phyloP scores from a whole-genome alignment of 768 basidiomycete genomes.

The Calvatia gigantea region DNA sequence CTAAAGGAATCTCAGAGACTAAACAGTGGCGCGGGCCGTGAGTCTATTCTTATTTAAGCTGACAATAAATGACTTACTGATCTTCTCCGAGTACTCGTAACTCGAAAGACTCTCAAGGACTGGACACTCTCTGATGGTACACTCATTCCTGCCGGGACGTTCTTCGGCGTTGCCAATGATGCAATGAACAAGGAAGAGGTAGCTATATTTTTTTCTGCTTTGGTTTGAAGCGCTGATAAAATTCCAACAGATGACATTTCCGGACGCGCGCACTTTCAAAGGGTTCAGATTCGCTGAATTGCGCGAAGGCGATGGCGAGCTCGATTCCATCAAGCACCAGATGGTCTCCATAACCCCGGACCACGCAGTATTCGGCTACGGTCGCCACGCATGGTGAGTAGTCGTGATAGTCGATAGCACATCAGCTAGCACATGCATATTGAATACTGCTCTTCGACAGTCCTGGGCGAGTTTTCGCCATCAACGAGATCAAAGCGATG shows the following conservation, averaged over 20 bases:
- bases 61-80: not conserved
- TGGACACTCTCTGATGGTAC: conserved; percentile 38
- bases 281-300: conserved; percentile 33
- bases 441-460: too few species aligned
- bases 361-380: conserved; percentile 28
- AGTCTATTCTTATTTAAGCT: conserved; percentile 18
- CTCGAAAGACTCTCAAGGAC: conserved; percentile 28
- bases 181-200: conserved; percentile 21
- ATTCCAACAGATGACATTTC: conserved; percentile 15
- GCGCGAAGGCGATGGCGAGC: conserved; percentile 18
- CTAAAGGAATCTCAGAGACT: conserved; percentile 33
- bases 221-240: not conserved
- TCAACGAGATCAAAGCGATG: too few species aligned
- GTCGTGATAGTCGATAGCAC: not conserved
- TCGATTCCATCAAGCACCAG: conserved; percentile 21
- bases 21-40: conserved; percentile 2
- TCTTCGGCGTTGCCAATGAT: conserved; percentile 21
- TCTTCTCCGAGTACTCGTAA: conserved; percentile 8
- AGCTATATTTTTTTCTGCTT: not conserved
- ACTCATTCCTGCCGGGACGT: conserved; percentile 29
- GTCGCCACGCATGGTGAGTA: conserved; percentile 25
- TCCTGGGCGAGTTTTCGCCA: too few species aligned
- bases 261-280: conserved; percentile 31
- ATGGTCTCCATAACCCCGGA: conserved; percentile 23
- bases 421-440: too few species aligned